Evolutionary conservation across 2,329 filamentous ascomycete species (phyloP).

Genomic region (Nakataea oryzae): DNA sequence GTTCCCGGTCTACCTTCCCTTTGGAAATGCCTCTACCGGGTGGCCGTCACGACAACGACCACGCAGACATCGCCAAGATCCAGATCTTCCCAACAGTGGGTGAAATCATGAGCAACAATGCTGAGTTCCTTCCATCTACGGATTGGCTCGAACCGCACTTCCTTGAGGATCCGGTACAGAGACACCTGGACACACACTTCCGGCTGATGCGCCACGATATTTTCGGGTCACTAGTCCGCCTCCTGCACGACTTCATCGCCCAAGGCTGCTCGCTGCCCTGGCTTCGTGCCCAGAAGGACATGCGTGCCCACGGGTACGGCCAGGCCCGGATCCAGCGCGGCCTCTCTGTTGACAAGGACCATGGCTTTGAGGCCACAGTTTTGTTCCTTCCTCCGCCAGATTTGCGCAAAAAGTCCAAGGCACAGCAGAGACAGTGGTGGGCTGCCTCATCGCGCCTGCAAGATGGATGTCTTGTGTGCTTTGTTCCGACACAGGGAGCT

Average conservation of each 20-base stretch:
- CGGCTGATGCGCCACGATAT: constrained; percentile 45
- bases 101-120: constrained; percentile 24
- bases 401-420: neutral
- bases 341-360: constrained; percentile 14
- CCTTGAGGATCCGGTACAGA: constrained; percentile 20
- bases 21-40: constrained; percentile 16
- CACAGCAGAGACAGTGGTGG: neutral
- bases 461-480: neutral
- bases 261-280: neutral
- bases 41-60: constrained; percentile 34
- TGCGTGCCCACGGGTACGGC: neutral
- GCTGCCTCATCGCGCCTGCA: neutral
- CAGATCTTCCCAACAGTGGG: constrained; percentile 30
- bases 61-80: constrained; percentile 28
- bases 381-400: neutral
- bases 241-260: neutral
- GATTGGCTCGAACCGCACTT: neutral
- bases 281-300: neutral
- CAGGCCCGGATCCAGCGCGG: constrained; percentile 27
- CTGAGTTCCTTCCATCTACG: constrained; percentile 28
- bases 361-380: neutral
- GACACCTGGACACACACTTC: constrained; percentile 43
- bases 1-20: constrained; percentile 17
- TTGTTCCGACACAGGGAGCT: neutral
- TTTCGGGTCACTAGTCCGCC: constrained; percentile 38